These are phyloP conservation scores for Tulasnella sp. DNA, from an alignment of 768 basidiomycete genomes.

Conservation along the genomic window DNA sequence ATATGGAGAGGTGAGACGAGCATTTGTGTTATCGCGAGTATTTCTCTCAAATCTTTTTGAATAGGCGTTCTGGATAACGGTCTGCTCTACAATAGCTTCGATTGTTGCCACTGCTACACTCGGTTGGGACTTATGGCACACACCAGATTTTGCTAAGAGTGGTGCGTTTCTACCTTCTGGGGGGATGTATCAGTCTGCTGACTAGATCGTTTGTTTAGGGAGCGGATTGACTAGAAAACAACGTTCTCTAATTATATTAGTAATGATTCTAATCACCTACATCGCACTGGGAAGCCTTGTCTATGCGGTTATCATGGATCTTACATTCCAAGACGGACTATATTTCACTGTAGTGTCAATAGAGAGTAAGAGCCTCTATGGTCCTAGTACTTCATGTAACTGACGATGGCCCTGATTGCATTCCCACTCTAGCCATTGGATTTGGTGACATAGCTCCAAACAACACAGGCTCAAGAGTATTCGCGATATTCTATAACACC, in stretches of 20 bases:
- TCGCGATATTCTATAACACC: slow-evolving; percentile 38
- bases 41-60: background rate
- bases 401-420: background rate
- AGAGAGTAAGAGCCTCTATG: slow-evolving; percentile 28
- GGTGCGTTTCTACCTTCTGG: slow-evolving; percentile 31
- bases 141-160: slow-evolving; percentile 47
- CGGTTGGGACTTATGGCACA: slow-evolving; percentile 44
- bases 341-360: slow-evolving; percentile 66
- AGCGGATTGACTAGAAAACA: slow-evolving; percentile 74
- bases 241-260: slow-evolving; percentile 58
- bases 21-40: background rate
- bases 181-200: background rate
- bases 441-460: slow-evolving; percentile 63
- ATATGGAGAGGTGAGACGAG: slow-evolving; percentile 31
- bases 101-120: slow-evolving; percentile 54
- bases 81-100: slow-evolving; percentile 60
- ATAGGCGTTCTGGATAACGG: slow-evolving; percentile 61
- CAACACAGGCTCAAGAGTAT: slow-evolving; percentile 40
- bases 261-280: slow-evolving; percentile 60
- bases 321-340: slow-evolving; percentile 58
- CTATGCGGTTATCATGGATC: slow-evolving; percentile 36
- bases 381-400: background rate
- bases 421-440: slow-evolving; percentile 25
- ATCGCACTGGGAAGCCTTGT: slow-evolving; percentile 58
- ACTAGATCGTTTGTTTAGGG: slow-evolving; percentile 29